Base-by-base conservation (phyloP, 768 basidiomycete species). In the Tubosaeta sp. region DNA sequence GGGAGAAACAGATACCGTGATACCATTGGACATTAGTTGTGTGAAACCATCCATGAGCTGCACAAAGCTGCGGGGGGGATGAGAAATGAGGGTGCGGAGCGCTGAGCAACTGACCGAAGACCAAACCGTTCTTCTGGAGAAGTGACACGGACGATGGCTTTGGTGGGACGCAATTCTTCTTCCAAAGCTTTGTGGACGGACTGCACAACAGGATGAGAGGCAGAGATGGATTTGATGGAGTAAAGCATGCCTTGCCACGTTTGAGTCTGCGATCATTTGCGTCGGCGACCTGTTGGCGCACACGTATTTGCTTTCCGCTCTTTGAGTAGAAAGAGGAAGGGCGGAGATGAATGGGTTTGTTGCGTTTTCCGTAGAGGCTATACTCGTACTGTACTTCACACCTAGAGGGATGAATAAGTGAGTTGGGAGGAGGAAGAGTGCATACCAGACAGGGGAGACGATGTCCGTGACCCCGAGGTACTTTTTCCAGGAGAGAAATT, bases 351-450 rank as follows among this genome's bases (percentile, higher is more conserved):
- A 86, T 56, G 16, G 76, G 80, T 41, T 66, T 74, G 41, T 73
- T 69, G 19, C 86, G 75, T 52, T 70, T 72, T 53, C 85, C 84
- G 29, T 80, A 79, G 37, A 90, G 71, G 3, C 86, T 80, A 61
- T 91, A 91, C 58, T 91, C 86, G 63, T 80, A 83, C 63, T 89
- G 86, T 6, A 88, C 77, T 62, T 89, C 88, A 60, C 88, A 91
- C 88, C 88, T 89, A 33, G 50, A 13, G 34, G 19, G 29, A 22
- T 22, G 22, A 43, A 27, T 50, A 11, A 8, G 11, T 31, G 48
- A 62, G 55, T 41, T 46, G 41, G 31, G 13, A 11, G 27, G 12
- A 6, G 17, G 26, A 37, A 8, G 2, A 45, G 10, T 10, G 66
- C 75, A 51, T 66, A 85, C 86, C 86, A 89, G 4, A 80, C 66